phyloP scores from a whole-genome alignment of 116 monocot species.

The Thalassia testudinum region DNA sequence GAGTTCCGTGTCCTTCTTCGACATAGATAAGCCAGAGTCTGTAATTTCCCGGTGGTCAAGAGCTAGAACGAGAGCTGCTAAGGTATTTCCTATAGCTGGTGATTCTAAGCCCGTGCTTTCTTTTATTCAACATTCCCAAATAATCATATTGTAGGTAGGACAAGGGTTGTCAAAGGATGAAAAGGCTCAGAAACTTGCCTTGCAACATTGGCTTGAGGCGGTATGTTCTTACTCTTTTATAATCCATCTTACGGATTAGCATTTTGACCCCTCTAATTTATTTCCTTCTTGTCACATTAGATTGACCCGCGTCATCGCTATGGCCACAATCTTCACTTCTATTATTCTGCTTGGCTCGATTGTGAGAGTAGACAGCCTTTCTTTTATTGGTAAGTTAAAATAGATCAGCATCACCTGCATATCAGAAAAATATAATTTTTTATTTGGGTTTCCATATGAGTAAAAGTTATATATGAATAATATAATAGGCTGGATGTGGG shows the following conservation, averaged over 20 bases:
- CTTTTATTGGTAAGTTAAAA: conserved; percentile 76
- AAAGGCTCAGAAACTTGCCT: conserved; percentile 82
- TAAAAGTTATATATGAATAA: too few relatives aligned
- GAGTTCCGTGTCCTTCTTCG: conserved; percentile 80
- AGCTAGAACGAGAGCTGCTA: conserved; percentile 82
- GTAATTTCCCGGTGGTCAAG: conserved; percentile 83
- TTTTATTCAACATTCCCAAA: neutral
- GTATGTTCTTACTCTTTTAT: conserved; percentile 22
- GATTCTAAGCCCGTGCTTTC: neutral
- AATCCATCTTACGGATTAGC: neutral
- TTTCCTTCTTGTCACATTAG: conserved; percentile 11
- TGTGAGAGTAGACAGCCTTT: conserved; percentile 90
- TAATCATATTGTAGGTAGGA: conserved; percentile 42
- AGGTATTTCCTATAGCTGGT: too few relatives aligned
- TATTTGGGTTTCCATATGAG: too few relatives aligned
- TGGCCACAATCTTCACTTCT: conserved; percentile 90
- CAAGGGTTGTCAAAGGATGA: conserved; percentile 73
- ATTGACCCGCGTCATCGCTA: conserved; percentile 97
- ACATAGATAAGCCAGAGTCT: conserved; percentile 42
- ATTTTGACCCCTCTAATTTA: neutral
- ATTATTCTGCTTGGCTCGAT: conserved; percentile 60
- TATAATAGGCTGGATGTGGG: conserved; percentile 80
- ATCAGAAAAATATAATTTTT: conserved; percentile 1
- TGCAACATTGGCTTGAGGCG: conserved; percentile 95
- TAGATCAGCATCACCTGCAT: neutral